Percentiles rank a stretch among this genome's conserved stretches.
Conservation (phyloP, 257 asterid genomes). For the Echites panduratus region DNA sequence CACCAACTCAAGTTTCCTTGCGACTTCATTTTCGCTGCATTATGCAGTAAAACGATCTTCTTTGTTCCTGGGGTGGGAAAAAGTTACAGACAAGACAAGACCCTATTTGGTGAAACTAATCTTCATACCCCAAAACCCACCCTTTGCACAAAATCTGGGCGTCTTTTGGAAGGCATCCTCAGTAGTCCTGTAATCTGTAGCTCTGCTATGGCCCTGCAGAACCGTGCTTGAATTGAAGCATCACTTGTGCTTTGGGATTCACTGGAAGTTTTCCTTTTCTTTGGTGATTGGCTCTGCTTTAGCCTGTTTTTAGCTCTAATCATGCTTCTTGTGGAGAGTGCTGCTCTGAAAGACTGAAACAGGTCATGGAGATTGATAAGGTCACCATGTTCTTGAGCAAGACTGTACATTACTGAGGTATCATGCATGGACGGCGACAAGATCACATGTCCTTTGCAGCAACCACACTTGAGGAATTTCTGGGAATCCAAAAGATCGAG, state of each 20-base stretch:
- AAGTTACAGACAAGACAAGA: not conserved
- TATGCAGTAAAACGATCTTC: not conserved
- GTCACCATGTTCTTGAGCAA: slow-evolving; percentile 95
- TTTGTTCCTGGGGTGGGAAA: not conserved
- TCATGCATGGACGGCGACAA: slow-evolving; percentile 66
- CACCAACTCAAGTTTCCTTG: not conserved
- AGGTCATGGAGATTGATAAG: slow-evolving; percentile 91
- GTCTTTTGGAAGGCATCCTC: slow-evolving; percentile 90
- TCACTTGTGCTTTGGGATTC: slow-evolving; percentile 41
- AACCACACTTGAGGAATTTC: slow-evolving; percentile 61
- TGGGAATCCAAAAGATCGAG: slow-evolving; percentile 70
- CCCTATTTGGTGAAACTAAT: not conserved
- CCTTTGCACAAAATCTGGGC: slow-evolving; percentile 92
- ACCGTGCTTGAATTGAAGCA: slow-evolving; percentile 74
- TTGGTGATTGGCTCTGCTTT: slow-evolving; percentile 60
- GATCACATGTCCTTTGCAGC: slow-evolving; percentile 58
- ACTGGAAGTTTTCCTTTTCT: slow-evolving; percentile 40
- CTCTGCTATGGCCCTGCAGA: slow-evolving; percentile 87
- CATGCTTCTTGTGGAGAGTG: slow-evolving; percentile 31
- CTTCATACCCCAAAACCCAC: slow-evolving; percentile 75
- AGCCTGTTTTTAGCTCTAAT: slow-evolving; percentile 41
- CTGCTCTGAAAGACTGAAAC: slow-evolving; percentile 74
- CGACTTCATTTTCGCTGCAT: not conserved
- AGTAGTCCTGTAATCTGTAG: slow-evolving; percentile 85
- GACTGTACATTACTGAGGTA: slow-evolving; percentile 72